Evolutionary conservation across 108 stramenopile species (phyloP), one percentile per base, ranked within the genome.

Genomic region (Asterionellopsis glacialis): DNA sequence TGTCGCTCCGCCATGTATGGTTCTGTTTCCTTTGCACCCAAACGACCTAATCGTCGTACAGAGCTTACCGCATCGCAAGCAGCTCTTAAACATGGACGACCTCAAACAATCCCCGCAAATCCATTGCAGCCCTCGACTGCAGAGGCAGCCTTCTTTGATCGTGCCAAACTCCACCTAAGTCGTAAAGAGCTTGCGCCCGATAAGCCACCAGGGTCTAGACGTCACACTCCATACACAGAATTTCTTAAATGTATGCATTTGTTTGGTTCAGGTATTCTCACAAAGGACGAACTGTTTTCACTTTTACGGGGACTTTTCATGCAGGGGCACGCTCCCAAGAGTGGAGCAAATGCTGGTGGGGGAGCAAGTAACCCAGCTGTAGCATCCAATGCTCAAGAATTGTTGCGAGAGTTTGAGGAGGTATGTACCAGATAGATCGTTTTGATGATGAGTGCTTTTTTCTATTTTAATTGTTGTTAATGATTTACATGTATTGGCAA

Each of bases 161-260:
- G 75, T 18, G 86, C 85, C 21, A 83, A 80, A 55, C 48, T 55
- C 0, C 90, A 94, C 62, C 71, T 94, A 24, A 69, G 70, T 48
- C 72, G 83, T n/a, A 70, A 69, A 24, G 93, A 89, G 51, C 73
- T 93, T 24, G 74, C 76, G 18, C 82, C 88, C 25, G 89, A 90
- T 54, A 91, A 88, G 57, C 75, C 87, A 15, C 57, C 77, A n/a
- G 78, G 76, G 21, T 56, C 61, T 41, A 64, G 66, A 9, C 77
- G 82, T n/a, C 82, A 89, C 44, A 89, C 93, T 26, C 92, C 92
- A 15, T 82, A 90, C 48, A 58, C 77, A 41, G 96, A 97, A 72
- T 97, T 98, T 62, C 67, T 97, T 49, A 97, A 97, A 69, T 83
- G 84, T 45, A 55, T 96, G 40, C 93, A 93, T 62, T 68, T 97